Conservation (phyloP, 1,284 basidiomycete species). For the Ganoderma boninense region DNA sequence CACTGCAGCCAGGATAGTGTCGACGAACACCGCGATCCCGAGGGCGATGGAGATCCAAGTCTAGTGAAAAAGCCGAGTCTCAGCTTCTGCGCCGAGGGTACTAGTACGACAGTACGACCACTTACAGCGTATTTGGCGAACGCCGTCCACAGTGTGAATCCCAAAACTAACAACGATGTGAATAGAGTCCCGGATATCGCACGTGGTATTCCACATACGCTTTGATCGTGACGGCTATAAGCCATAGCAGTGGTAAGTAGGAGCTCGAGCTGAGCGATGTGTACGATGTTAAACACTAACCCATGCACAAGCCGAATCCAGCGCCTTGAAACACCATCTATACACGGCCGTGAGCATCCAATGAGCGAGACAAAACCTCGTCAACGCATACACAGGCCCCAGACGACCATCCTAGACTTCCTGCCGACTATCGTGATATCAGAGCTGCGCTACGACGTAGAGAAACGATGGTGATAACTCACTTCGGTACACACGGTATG, state of each 20-base stretch:
- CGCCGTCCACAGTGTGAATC: neutral
- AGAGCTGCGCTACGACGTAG: neutral
- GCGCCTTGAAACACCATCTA: neutral
- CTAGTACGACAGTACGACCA: neutral
- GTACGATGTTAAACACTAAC: neutral
- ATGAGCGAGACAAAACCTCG: neutral
- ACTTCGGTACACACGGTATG: slow-evolving; percentile 3
- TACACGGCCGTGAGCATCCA: neutral
- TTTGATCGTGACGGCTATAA: neutral
- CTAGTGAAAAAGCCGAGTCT: neutral
- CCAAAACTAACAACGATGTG: neutral
- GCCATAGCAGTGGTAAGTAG: neutral
- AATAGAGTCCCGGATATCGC: neutral
- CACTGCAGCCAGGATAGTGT: neutral
- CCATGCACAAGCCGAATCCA: neutral
- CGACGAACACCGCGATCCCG: neutral
- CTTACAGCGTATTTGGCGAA: neutral
- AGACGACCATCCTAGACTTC: neutral
- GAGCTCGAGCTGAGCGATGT: neutral
- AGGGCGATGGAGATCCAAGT: neutral
- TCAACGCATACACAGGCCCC: neutral
- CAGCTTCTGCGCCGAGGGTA: neutral
- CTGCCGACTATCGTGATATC: neutral
- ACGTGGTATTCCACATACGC: neutral
- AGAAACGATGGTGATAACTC: neutral